Base-by-base conservation (phyloP, 306 rosid genomes). In the Glycine latifolia region DNA sequence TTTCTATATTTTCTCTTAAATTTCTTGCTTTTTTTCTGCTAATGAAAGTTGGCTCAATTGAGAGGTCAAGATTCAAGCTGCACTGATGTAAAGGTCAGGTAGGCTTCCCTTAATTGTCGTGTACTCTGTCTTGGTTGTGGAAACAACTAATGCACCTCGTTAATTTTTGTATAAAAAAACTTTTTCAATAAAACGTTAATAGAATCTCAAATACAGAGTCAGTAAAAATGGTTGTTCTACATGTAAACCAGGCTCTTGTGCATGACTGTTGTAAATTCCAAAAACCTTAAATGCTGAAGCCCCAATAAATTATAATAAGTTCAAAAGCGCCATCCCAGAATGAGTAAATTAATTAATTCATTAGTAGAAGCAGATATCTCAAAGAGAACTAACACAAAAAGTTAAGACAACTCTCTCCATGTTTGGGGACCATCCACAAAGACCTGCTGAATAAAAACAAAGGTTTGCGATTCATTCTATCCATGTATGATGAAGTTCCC, bases 391-490 rank as follows among this genome's bases (percentile, higher is more conserved):
- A 50, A 26, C 49, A 39, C 1, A 41, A 17, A 66, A 69, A 31
- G 61, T 50, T 50, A 74, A 62, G 35, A 71, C 54, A 52, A 4
- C 4, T 5, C 46, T 71, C n/a, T 50, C 58, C 80, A n/a, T 16
- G 56, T 53, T 37, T 12, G 8, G 9, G 70, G 58, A 55, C 26
- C 15, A 12, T 46, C 56, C 17, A 33, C 41, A 49, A 67, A 79
- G 39, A 41, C 33, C 44, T 11, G 8, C n/a, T 20, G 33, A 54
- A 35, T 80, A 77, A 5, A 26, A 54, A 43, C 61, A 69, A 4
- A 81, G 74, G 75, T 26, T 71, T 62, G 56, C 33, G 46, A 62
- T 48, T 71, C 54, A 52, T 63, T 63, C 49, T 63, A 63, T 54
- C 65, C 63, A 52, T 54, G 62, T 33, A 63, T 63, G 76, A 16